Evolutionary conservation across 208 protist genomes (phyloP), one percentile per base, ranked within the genome.

Genomic region (Trypanosoma congolense): DNA sequence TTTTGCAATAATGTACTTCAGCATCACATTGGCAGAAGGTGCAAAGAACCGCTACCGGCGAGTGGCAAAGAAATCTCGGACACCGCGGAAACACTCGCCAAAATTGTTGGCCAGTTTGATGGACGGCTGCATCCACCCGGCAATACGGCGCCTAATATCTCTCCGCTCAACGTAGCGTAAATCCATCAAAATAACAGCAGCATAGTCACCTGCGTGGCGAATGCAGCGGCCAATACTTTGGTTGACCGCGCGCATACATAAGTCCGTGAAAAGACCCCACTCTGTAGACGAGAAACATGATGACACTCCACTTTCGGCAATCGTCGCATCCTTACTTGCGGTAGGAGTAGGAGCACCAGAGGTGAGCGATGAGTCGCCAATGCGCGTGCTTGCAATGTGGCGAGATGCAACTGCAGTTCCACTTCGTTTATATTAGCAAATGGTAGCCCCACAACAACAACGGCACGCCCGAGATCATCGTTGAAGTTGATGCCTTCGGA

Each of bases 401-500:
- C 35, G 54, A 30, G 79, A 56, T 87, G 77, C 56, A 97, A 80
- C 16, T 76, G 65, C 18, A 99, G 63, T 56, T 96, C 86, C 6
- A 81, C 69, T 54, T 98, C 95, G 24, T 63, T 58, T 6, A 71
- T 68, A 69, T 98, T 98, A 0, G 97, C 91, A 63, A 92, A 99
- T 4, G 97, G 97, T 55, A 99, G 35, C 14, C 97, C 97, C 8
- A 99, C 74, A 43, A 98, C 89, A 0, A 98, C 29, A 1, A 98
- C 90, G 14, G 64, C 80, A 8, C 97, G 75, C 2, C 89, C 97
- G 16, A 98, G 78, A 49, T 94, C 87, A 62, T 99, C 97, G 8
- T 69, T 74, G 52, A 99, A 99, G 81, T 99, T 99, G 67, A 99
- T 98, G 35, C 97, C 97, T 71, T 99, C 97, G 18, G 84, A 96